A percentile compares a stretch with the other conserved stretches of the same genome.
Conservation (phyloP, 1,284 basidiomycete genomes). For the Meira miltonrushii region DNA sequence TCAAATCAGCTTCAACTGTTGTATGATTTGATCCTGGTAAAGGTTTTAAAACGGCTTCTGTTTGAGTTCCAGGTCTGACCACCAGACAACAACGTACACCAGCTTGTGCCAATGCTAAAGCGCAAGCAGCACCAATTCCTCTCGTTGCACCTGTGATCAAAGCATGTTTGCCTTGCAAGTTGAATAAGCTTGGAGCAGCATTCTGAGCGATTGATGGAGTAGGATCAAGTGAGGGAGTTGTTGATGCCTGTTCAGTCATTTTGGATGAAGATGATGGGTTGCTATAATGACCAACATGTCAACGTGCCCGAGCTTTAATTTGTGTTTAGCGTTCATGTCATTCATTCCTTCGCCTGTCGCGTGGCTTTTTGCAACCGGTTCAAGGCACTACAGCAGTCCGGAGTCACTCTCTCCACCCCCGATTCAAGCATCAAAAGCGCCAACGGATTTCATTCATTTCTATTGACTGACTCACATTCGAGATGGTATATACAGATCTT, state of each 20-base stretch:
- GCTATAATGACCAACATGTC: no score
- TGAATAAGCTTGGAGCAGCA: constrained; percentile 24
- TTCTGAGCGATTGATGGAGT: not conserved
- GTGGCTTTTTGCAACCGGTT: no score
- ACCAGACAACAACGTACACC: constrained; percentile 74
- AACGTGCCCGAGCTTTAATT: no score
- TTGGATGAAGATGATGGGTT: no score
- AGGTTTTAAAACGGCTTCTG: not conserved
- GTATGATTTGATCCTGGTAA: constrained; percentile 53
- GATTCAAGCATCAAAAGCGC: no score
- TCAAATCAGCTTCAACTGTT: constrained; percentile 71
- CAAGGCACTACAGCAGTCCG: no score
- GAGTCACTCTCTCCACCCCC: no score
- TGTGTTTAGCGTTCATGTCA: no score
- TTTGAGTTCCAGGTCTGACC: constrained; percentile 31
- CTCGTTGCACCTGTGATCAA: constrained; percentile 34
- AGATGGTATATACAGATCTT: not conserved
- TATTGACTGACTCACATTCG: not conserved
- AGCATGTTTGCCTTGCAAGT: constrained; percentile 31
- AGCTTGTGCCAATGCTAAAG: constrained; percentile 57
- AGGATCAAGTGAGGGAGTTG: not conserved
- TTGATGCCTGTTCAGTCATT: no score
- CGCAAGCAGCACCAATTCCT: constrained; percentile 51
- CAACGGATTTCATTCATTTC: no score
- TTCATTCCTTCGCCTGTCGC: no score